Evolutionary conservation across 2,329 filamentous ascomycete genomes (phyloP), one percentile per base, ranked within the genome.

Genomic region (Fusarium euwallaceae): DNA sequence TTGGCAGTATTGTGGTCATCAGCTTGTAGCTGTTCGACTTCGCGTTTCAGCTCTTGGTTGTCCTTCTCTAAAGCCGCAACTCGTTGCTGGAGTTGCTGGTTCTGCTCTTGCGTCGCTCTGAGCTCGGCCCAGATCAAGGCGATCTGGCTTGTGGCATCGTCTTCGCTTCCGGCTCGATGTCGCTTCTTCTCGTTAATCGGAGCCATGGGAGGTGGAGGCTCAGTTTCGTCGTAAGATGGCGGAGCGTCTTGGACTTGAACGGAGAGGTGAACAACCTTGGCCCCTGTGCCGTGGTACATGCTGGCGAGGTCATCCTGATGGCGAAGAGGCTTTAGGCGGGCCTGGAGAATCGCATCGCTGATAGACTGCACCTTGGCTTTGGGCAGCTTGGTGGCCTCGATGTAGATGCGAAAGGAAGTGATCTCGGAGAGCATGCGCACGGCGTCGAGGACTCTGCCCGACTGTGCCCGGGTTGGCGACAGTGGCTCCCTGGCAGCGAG

Each of bases 281-380:
- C 66, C 14, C 66, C 64, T 6, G 39, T 45, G 14, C 66, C 66
- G 43, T 64, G 20, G 32, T 55, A 69, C 66, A 69, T 67, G 11
- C 66, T 65, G 4, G 64, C 22, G 8, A 69, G 53, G 16, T 67
- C 66, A 39, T 67, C 53, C 1, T 62, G 41, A 2, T 43, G 55
- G 16, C 64, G 48, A 17, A 67, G 60, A 6, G 55, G 64, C 8
- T 62, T 51, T 2, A 69, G 45, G 4, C 22, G 29, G 8, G 17
- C 16, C 11, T 67, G 58, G 2, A 20, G n/a, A 17, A 16, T 32
- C 12, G 14, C 27, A 17, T 61, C 36, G 29, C 36, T 62, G 29
- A 70, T 69, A 2, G 22, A 69, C 17, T 27, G 27, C 10, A 53
- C 6, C 20, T 60, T 20, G 10, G 29, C 22, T 11, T 41, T 37